phyloP scores from a whole-genome alignment of 2,329 filamentous ascomycete genomes.

The Fusarium goolgardi region DNA sequence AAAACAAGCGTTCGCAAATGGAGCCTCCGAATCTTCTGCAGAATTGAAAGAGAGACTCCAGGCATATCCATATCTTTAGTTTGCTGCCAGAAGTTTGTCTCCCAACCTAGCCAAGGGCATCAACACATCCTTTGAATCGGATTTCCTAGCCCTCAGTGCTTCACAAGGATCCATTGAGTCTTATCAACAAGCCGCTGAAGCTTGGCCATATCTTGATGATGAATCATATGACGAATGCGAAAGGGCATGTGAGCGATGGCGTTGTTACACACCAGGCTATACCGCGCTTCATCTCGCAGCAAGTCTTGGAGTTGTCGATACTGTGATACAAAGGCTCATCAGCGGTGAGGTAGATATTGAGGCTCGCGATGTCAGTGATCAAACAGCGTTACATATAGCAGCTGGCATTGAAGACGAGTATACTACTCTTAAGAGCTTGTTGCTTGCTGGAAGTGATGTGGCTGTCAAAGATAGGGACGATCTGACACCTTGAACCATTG shows the following conservation, averaged over 20 bases:
- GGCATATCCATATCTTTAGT: constrained; percentile 12
- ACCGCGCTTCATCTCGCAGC: constrained; percentile 9
- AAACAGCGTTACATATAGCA: constrained; percentile 12
- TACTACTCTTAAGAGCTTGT: neutral
- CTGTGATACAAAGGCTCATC: neutral
- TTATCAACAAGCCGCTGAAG: constrained; percentile 3
- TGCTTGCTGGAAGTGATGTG: constrained; percentile 4
- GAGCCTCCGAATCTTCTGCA: neutral
- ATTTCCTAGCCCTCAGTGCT: neutral
- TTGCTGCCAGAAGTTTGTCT: neutral
- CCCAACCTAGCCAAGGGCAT: rapidly evolving
- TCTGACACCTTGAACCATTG: neutral
- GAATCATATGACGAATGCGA: constrained; percentile 10
- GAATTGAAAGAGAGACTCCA: neutral
- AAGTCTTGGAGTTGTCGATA: neutral
- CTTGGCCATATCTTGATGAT: neutral
- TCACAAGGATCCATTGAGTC: neutral
- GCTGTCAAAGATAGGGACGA: neutral
- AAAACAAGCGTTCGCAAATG: neutral
- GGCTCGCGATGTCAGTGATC: neutral
- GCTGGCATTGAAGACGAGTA: neutral
- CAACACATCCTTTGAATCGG: neutral
- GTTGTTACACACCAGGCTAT: neutral
- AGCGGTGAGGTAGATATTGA: neutral
- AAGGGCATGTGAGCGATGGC: constrained; percentile 1